Evolutionary conservation across 2,329 filamentous ascomycete species (phyloP).

Genomic region (Cryphonectria japonica): DNA sequence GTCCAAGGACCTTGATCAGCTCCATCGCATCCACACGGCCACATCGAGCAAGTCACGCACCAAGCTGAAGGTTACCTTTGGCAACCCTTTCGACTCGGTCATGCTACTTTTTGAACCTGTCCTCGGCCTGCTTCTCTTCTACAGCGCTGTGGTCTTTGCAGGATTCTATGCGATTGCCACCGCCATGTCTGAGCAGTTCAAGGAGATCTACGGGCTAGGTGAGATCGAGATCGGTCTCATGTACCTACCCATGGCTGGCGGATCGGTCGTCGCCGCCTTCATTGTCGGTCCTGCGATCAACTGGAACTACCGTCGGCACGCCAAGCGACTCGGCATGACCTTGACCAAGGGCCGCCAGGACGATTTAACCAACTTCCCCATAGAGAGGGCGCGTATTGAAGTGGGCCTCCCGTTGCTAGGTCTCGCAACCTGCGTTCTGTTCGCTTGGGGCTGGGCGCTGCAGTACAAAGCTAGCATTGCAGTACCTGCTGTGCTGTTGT

Average conservation of each 20-base stretch:
- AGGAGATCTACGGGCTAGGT: slow-evolving; percentile 60
- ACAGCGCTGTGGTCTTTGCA: slow-evolving; percentile 50
- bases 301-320: slow-evolving; percentile 68
- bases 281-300: slow-evolving; percentile 62
- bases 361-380: slow-evolving; percentile 53
- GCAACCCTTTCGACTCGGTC: slow-evolving; percentile 86
- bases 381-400: slow-evolving; percentile 56
- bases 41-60: slow-evolving; percentile 15
- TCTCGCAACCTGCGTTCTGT: slow-evolving; percentile 50
- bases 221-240: slow-evolving; percentile 58
- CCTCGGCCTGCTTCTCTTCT: slow-evolving; percentile 57
- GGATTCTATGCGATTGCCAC: slow-evolving; percentile 54
- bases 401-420: slow-evolving; percentile 55
- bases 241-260: slow-evolving; percentile 55
- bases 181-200: slow-evolving; percentile 49
- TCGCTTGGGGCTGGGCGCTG: slow-evolving; percentile 58
- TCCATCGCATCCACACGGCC: slow-evolving; percentile 15
- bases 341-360: slow-evolving; percentile 57
- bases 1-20: slow-evolving; percentile 17
- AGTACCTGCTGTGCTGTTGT: slow-evolving; percentile 51
- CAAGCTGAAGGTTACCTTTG: slow-evolving; percentile 60
- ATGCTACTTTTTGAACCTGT: slow-evolving; percentile 83
- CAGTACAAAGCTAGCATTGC: slow-evolving; percentile 47
- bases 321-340: slow-evolving; percentile 53
- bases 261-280: slow-evolving; percentile 51